These are phyloP conservation scores for Tagetes patula DNA, from an alignment of 129 eudicot species.

Conservation along the genomic window DNA sequence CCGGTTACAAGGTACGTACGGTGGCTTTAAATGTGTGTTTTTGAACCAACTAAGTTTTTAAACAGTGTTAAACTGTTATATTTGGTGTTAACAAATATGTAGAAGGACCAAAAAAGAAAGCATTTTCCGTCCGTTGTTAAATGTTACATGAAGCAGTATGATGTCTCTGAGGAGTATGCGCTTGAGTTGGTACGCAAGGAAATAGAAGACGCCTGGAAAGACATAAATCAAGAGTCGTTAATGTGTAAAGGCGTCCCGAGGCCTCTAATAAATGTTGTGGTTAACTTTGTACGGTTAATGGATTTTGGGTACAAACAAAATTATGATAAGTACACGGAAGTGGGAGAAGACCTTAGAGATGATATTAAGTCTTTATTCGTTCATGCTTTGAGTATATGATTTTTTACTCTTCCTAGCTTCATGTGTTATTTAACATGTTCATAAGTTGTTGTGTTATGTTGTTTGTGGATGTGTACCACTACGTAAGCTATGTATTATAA, in stretches of 20 bases:
- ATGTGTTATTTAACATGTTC: no score
- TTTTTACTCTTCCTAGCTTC: no score
- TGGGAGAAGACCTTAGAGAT: neutral
- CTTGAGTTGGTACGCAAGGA: neutral
- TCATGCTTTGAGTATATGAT: neutral
- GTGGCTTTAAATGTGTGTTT: no score
- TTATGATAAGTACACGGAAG: neutral
- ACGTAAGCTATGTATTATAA: no score
- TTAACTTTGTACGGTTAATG: neutral
- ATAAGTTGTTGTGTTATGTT: no score
- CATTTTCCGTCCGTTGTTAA: neutral
- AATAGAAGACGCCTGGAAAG: neutral
- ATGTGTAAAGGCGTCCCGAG: neutral
- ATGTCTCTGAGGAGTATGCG: neutral
- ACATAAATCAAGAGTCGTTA: neutral
- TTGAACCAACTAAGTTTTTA: no score
- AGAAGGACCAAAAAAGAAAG: neutral
- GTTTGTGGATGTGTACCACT: no score
- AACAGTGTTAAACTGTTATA: no score
- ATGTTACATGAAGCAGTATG: neutral
- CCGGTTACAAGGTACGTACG: neutral
- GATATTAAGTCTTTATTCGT: neutral
- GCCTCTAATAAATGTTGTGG: neutral
- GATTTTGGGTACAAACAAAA: neutral
- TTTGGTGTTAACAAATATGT: neutral